Evolutionary conservation across 495 filamentous ascomycete species (phyloP), one percentile per base, ranked within the genome.

Genomic region (Trichodelitschia bisporula): DNA sequence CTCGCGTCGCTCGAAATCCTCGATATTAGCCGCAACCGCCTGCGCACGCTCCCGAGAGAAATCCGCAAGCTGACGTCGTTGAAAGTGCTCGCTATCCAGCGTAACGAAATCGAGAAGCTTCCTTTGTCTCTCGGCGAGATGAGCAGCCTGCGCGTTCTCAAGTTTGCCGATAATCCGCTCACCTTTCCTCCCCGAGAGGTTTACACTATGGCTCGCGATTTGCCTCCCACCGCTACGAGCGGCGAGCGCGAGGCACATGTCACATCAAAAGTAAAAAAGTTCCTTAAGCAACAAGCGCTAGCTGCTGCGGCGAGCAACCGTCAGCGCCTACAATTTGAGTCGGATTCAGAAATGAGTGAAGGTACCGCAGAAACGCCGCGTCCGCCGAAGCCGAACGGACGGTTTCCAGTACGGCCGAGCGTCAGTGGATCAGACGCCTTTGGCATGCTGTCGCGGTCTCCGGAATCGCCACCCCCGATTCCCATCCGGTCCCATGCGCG

Each of bases 1-100:
- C 57, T 95, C 32, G 69, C 72, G 12, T 70, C 78, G 11, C 67
- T 93, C 18, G 82, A 95, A 47, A 89, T 93, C 32, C 61, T 95
- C 27, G 84, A 95, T 54, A 56, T 95, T 11, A 80, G 83, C 42
- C 60, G 70, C 30, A 95, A 95, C 43, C 75, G 72, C 42, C 64
- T 95, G 28, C 64, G 58, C 18, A 54, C 64, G 9, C 61, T 95
- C 5, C 82, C 84, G 1, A 67, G 70, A 26, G 73, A 77, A 33
- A 74, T 93, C 26, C 67, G 62, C 35, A 79, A 68, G 37, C 53
- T 95, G 33, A 73, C 42, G 28, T 50, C 44, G 2, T 45, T 62
- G 6, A 59, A 58, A 41, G 57, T 60, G 16, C 32, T 47, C 28
- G 40, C 45, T 15, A 40, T 92, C 35, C 72, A 72, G 46, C 72